Conservation (phyloP, 1,284 basidiomycete species). For the Fistulinella cinereoalba region DNA sequence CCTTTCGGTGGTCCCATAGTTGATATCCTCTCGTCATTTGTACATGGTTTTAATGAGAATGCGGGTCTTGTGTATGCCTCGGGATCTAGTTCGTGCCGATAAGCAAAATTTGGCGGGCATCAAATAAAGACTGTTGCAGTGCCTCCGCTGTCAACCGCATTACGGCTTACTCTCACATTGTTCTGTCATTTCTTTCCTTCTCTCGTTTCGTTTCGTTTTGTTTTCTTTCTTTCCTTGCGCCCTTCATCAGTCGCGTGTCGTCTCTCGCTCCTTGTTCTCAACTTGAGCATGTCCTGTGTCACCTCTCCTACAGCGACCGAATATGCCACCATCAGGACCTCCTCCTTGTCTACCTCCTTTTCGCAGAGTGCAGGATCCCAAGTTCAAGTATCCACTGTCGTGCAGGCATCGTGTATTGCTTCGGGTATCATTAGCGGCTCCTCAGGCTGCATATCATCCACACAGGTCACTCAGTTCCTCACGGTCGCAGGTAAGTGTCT, state of each 20-base stretch:
- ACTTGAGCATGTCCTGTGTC: conserved; percentile 30
- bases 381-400: conserved; percentile 28
- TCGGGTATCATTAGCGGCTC: conserved; percentile 28
- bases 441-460: conserved; percentile 27
- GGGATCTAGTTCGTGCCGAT: background rate
- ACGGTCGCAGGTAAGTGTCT: conserved; percentile 35
- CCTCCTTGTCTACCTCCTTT: conserved; percentile 35
- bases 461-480: conserved; percentile 25
- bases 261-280: background rate
- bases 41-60: too few relatives aligned
- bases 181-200: conserved; percentile 7
- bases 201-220: background rate
- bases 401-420: conserved; percentile 32
- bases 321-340: conserved; percentile 36
- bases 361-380: conserved; percentile 30
- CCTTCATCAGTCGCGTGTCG: background rate
- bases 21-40: too few relatives aligned
- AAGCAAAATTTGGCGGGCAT: too few relatives aligned
- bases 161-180: background rate
- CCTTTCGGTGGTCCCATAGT: background rate
- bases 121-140: conserved; percentile 9
- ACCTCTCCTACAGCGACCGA: conserved; percentile 38
- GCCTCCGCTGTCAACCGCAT: background rate
- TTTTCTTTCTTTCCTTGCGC: background rate
- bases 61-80: background rate